Evolutionary conservation across 805 yeast species (phyloP).

Genomic region (Vanderwaltozyma verrucispora): DNA sequence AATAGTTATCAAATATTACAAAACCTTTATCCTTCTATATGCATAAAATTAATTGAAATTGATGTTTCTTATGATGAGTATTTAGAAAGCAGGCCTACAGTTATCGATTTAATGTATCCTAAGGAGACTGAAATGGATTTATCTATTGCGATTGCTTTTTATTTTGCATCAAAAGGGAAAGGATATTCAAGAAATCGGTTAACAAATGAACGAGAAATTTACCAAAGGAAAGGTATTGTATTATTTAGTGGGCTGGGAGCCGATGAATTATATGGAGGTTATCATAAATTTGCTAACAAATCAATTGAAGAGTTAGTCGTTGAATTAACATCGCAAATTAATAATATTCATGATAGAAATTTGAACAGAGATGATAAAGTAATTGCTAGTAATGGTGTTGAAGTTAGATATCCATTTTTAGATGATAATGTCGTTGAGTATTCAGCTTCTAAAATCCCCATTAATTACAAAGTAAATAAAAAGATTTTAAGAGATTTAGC

Average conservation of each 20-base stretch:
- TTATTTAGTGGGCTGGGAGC: slow-evolving; percentile 92
- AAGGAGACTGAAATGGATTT: slow-evolving; percentile 88
- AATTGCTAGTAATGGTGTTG: slow-evolving; percentile 78
- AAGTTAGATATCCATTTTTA: slow-evolving; percentile 77
- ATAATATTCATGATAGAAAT: slow-evolving; percentile 66
- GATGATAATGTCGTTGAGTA: slow-evolving; percentile 49
- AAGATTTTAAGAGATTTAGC: slow-evolving; percentile 57
- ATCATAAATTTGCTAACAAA: slow-evolving; percentile 61
- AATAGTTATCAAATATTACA: slow-evolving; percentile 46
- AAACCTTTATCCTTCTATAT: slow-evolving; percentile 32
- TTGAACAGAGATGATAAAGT: slow-evolving; percentile 90
- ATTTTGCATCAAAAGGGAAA: slow-evolving; percentile 66
- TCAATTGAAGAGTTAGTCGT: slow-evolving; percentile 36
- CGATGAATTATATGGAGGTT: slow-evolving; percentile 94
- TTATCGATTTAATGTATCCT: slow-evolving; percentile 66
- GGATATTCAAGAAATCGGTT: slow-evolving; percentile 24
- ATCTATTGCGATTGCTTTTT: slow-evolving; percentile 91
- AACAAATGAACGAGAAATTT: slow-evolving; percentile 16
- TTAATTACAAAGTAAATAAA: slow-evolving; percentile 42
- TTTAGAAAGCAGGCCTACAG: slow-evolving; percentile 38
- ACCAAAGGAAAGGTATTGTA: slow-evolving; percentile 51
- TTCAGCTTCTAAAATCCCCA: slow-evolving; percentile 39
- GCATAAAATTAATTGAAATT: slow-evolving; percentile 49
- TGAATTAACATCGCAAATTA: slow-evolving; percentile 63
- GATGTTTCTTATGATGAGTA: slow-evolving; percentile 67